These are phyloP conservation scores for Epipyxis sp. DNA, from an alignment of 108 stramenopile genomes.

Conservation along the genomic window DNA sequence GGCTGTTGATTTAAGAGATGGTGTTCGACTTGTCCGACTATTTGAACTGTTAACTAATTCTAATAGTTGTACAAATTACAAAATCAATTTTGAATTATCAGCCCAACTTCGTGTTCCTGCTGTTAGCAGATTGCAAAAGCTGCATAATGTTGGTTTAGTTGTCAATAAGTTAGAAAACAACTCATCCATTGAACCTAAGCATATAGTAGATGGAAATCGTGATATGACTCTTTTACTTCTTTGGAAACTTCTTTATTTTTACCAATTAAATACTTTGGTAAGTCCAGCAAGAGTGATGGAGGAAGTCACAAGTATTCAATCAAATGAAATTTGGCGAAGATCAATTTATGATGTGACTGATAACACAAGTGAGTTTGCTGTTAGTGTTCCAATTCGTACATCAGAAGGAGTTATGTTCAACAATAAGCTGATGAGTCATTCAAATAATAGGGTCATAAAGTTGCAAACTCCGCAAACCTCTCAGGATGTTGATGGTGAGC, in stretches of 20 bases:
- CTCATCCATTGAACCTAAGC: slow-evolving; percentile 25
- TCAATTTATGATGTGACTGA: not conserved
- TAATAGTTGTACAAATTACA: slow-evolving; percentile 41
- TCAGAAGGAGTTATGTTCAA: not conserved
- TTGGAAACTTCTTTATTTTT: slow-evolving; percentile 51
- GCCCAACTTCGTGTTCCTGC: slow-evolving; percentile 73
- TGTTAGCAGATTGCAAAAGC: slow-evolving; percentile 77
- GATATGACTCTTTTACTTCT: slow-evolving; percentile 44
- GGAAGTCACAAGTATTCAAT: not conserved
- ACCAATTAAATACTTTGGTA: slow-evolving; percentile 44
- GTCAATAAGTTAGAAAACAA: not conserved
- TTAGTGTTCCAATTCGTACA: not conserved
- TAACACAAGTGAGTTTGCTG: not conserved
- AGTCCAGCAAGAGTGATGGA: slow-evolving; percentile 28
- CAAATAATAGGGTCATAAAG: not conserved
- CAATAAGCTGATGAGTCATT: not conserved
- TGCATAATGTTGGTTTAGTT: slow-evolving; percentile 68
- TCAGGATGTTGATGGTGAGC: no score
- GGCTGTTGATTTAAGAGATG: slow-evolving; percentile 86
- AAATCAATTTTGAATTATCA: slow-evolving; percentile 53
- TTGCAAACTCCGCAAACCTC: slow-evolving; percentile 38
- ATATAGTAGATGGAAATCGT: slow-evolving; percentile 52
- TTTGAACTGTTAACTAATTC: slow-evolving; percentile 63
- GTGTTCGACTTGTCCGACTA: slow-evolving; percentile 74
- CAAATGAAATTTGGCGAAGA: not conserved